Evolutionary conservation across 108 stramenopile species (phyloP).

Genomic region (Chaetoceros muelleri): DNA sequence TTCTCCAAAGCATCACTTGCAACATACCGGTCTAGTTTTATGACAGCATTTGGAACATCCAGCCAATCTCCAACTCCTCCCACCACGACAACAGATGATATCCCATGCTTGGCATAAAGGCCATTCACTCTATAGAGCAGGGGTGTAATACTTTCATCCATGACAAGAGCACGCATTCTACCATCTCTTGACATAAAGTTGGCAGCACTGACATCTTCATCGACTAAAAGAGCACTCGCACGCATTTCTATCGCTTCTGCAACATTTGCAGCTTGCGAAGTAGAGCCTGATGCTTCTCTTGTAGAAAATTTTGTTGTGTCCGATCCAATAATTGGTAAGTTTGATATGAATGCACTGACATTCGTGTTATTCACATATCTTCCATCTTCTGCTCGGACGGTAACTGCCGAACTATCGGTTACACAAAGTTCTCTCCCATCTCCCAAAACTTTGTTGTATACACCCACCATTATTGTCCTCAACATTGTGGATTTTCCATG

Average conservation of each 20-base stretch:
- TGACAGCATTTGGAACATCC: conserved; percentile 84
- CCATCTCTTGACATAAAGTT: conserved; percentile 96
- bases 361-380: conserved; percentile 79
- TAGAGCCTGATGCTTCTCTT: conserved; percentile 83
- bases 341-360: conserved; percentile 86
- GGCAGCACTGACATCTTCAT: conserved; percentile 93
- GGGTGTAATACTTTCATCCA: conserved; percentile 91
- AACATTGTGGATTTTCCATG: conserved; percentile 95
- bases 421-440: conserved; percentile 88
- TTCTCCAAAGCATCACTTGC: conserved; percentile 73
- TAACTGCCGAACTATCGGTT: conserved; percentile 61
- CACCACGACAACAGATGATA: conserved; percentile 90
- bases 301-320: conserved; percentile 54
- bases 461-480: conserved; percentile 63
- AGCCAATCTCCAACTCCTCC: conserved; percentile 97
- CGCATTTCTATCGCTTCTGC: conserved; percentile 84
- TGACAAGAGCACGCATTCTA: conserved; percentile 86
- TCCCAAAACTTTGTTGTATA: conserved; percentile 84
- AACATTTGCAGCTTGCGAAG: conserved; percentile 88
- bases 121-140: conserved; percentile 86
- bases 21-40: conserved; percentile 84
- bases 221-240: conserved; percentile 68
- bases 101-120: conserved; percentile 45
- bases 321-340: conserved; percentile 51
- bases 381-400: conserved; percentile 91